These are phyloP conservation scores for Alectoria sarmentosa DNA, from an alignment of 495 filamentous ascomycete genomes.

Conservation along the genomic window DNA sequence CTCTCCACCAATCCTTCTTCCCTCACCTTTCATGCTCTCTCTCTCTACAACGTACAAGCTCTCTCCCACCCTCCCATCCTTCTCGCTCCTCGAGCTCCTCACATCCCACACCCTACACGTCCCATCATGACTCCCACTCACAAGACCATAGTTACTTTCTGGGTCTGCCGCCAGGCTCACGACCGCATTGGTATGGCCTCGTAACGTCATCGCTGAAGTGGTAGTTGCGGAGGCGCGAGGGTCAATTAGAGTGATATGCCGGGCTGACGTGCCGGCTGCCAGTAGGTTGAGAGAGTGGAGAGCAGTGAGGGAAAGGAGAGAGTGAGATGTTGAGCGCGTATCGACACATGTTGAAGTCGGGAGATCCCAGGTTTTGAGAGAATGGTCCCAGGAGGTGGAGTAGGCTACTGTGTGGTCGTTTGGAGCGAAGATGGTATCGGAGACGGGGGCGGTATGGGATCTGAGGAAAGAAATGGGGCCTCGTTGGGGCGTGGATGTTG, in stretches of 20 bases:
- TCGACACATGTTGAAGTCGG: slow-evolving; percentile 66
- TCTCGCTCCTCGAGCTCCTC: slow-evolving; percentile 59
- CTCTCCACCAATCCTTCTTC: slow-evolving; percentile 56
- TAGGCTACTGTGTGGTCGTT: slow-evolving; percentile 83
- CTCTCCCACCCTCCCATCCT: slow-evolving; percentile 63
- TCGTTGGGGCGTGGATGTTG: slow-evolving; percentile 56
- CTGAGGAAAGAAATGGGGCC: slow-evolving; percentile 70
- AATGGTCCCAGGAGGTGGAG: slow-evolving; percentile 82
- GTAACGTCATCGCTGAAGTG: slow-evolving; percentile 76
- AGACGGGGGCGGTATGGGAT: slow-evolving; percentile 64
- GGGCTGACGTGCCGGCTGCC: slow-evolving; percentile 77
- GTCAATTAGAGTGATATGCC: slow-evolving; percentile 84
- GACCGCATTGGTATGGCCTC: slow-evolving; percentile 84
- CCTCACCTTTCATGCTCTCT: slow-evolving; percentile 51
- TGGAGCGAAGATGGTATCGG: slow-evolving; percentile 73
- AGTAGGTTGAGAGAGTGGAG: slow-evolving; percentile 62
- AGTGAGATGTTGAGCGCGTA: slow-evolving; percentile 72
- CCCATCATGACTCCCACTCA: slow-evolving; percentile 80
- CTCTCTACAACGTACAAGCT: slow-evolving; percentile 74
- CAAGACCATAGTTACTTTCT: slow-evolving; percentile 68
- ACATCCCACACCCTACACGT: slow-evolving; percentile 92
- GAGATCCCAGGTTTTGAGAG: slow-evolving; percentile 84
- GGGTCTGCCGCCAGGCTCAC: slow-evolving; percentile 62
- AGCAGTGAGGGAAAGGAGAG: slow-evolving; percentile 66
- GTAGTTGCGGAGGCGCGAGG: slow-evolving; percentile 66